phyloP scores from a whole-genome alignment of 768 basidiomycete genomes.

The Pisolithus orientalis region DNA sequence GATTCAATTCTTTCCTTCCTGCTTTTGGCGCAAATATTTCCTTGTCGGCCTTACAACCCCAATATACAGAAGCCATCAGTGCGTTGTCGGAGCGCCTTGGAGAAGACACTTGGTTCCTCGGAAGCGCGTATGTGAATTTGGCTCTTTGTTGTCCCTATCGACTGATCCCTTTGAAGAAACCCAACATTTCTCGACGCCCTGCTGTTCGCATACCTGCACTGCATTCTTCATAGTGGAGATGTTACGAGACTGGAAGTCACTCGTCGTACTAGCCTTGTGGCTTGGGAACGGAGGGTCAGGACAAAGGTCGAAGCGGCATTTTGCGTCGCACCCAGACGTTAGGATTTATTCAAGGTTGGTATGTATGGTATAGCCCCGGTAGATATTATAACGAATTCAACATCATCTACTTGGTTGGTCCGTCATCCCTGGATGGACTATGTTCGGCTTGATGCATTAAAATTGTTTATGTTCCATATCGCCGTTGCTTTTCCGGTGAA shows the following conservation, averaged over 20 bases:
- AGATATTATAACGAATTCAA: background rate
- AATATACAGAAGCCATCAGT: constrained; percentile 65
- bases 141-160: background rate
- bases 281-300: constrained; percentile 72
- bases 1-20: constrained; percentile 59
- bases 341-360: background rate
- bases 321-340: constrained; percentile 2
- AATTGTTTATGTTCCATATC: background rate
- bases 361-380: background rate
- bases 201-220: constrained; percentile 75
- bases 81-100: constrained; percentile 72
- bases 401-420: background rate
- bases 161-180: constrained; percentile 34
- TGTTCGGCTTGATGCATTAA: background rate
- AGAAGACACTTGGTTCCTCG: constrained; percentile 77
- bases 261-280: constrained; percentile 68
- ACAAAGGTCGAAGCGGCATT: constrained; percentile 52
- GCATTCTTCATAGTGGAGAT: constrained; percentile 42
- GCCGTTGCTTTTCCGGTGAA: background rate
- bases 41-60: constrained; percentile 41
- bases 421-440: background rate
- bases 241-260: constrained; percentile 56
- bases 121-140: constrained; percentile 47
- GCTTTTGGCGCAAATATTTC: constrained; percentile 54
- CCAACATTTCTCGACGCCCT: constrained; percentile 82